phyloP scores from a whole-genome alignment of 78 protist genomes.

The Dictyostelium capitatum region DNA sequence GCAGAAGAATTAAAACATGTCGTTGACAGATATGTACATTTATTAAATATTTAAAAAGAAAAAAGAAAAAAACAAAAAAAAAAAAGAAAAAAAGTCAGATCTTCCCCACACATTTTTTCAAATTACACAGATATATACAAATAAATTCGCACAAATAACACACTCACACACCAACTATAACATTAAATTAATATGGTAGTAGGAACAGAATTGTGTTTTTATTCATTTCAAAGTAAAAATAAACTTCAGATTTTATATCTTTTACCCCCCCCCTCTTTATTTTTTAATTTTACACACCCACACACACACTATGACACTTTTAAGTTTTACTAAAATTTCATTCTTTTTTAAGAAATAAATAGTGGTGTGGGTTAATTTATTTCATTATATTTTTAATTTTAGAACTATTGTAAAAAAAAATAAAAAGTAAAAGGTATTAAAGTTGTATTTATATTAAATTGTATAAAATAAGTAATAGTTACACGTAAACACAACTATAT shows the following conservation, averaged over 20 bases:
- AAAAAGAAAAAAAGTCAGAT: not conserved
- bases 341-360: not conserved
- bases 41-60: not conserved
- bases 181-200: too few relatives aligned
- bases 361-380: not conserved
- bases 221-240: not conserved
- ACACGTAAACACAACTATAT: too few relatives aligned
- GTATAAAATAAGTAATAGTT: too few relatives aligned
- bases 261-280: not conserved
- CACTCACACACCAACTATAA: not conserved
- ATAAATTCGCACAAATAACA: not conserved
- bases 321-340: not conserved
- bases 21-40: slow-evolving; percentile 61
- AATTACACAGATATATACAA: not conserved
- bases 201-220: not conserved
- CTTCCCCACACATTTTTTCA: not conserved
- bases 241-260: not conserved
- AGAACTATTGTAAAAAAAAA: not conserved
- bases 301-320: not conserved
- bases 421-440: not conserved
- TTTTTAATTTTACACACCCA: not conserved
- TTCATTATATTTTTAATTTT: not conserved
- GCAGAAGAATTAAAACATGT: slow-evolving; percentile 77
- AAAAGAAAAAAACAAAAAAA: not conserved
- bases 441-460: too few relatives aligned